These are phyloP conservation scores for Tetrastigma voinierianum DNA, from an alignment of 164 flowering plant genomes.

Conservation along the genomic window DNA sequence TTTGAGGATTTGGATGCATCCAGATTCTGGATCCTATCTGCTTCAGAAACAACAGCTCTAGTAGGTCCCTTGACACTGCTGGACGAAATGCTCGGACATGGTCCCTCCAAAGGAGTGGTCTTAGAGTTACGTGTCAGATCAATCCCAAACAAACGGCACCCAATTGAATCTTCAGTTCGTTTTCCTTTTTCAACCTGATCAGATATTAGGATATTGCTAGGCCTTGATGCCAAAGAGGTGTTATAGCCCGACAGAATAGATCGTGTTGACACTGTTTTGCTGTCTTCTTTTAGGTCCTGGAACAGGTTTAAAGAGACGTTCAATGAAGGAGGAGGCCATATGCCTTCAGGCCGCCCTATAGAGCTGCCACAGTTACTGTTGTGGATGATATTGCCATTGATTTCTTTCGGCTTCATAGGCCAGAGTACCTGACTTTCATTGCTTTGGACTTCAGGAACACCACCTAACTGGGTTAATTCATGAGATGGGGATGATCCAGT, in stretches of 20 bases:
- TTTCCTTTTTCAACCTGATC: slow-evolving; percentile 39
- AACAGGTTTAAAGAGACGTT: slow-evolving; percentile 33
- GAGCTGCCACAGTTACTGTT: slow-evolving; percentile 16
- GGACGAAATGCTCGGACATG: neutral
- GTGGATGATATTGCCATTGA: slow-evolving; percentile 12
- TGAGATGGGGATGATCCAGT: slow-evolving; percentile 37
- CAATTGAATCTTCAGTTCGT: slow-evolving; percentile 34
- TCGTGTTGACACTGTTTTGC: slow-evolving; percentile 15
- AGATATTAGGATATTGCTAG: slow-evolving; percentile 4
- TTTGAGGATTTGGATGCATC: slow-evolving; percentile 16
- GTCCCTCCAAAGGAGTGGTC: slow-evolving; percentile 13
- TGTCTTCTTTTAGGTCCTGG: slow-evolving; percentile 25
- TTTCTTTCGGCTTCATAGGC: slow-evolving; percentile 30
- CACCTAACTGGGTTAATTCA: slow-evolving; percentile 31
- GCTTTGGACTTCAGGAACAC: slow-evolving; percentile 35
- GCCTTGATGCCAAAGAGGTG: slow-evolving; percentile 16
- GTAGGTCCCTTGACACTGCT: slow-evolving; percentile 8
- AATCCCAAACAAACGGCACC: slow-evolving; percentile 81
- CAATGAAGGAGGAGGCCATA: slow-evolving; percentile 23
- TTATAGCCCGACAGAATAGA: slow-evolving; percentile 12
- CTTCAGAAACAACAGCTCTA: slow-evolving; percentile 13
- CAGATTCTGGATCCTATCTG: slow-evolving; percentile 17
- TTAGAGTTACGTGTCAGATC: slow-evolving; percentile 42
- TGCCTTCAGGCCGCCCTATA: slow-evolving; percentile 10
- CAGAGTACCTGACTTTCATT: slow-evolving; percentile 35